Percentiles rank a stretch among this genome's conserved stretches.
phyloP scores from a whole-genome alignment of 768 basidiomycete genomes.

The Russula vinacea region DNA sequence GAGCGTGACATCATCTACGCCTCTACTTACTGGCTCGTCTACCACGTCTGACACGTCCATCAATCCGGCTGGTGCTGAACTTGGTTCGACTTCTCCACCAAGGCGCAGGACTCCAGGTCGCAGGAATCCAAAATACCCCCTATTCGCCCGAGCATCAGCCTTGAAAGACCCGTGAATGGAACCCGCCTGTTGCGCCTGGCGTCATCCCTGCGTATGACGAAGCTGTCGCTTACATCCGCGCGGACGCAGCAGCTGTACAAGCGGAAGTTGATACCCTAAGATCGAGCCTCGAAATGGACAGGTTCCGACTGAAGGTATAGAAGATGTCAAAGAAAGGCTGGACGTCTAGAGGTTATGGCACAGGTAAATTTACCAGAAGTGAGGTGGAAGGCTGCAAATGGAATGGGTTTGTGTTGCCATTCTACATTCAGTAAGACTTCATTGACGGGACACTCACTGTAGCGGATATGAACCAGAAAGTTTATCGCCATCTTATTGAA shows the following conservation, averaged over 20 bases:
- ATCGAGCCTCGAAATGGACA: conserved; percentile 28
- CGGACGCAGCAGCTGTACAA: conserved; percentile 55
- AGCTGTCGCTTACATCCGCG: conserved; percentile 65
- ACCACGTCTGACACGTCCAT: conserved; percentile 3
- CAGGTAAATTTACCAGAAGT: conserved; percentile 81
- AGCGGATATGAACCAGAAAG: conserved; percentile 67
- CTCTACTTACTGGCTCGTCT: conserved; percentile 1
- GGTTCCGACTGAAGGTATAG: conserved; percentile 26
- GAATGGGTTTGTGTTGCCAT: conserved; percentile 56
- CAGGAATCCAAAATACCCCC: conserved; percentile 30
- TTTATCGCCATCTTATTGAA: conserved; percentile 78
- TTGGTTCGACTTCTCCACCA: neutral
- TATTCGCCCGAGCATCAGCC: conserved; percentile 51
- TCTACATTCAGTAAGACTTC: neutral
- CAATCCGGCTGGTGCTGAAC: neutral
- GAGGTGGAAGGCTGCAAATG: conserved; percentile 73
- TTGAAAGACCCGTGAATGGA: conserved; percentile 60
- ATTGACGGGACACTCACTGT: neutral
- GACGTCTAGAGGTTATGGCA: conserved; percentile 73
- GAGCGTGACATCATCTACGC: conserved; percentile 2
- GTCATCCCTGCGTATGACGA: conserved; percentile 81
- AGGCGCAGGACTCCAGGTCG: conserved; percentile 15
- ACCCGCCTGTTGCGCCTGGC: conserved; percentile 56
- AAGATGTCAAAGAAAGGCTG: conserved; percentile 42
- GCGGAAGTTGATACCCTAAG: conserved; percentile 44